These are phyloP conservation scores for Halteria grandinella DNA, from an alignment of 73 alveolate genomes.

Conservation along the genomic window DNA sequence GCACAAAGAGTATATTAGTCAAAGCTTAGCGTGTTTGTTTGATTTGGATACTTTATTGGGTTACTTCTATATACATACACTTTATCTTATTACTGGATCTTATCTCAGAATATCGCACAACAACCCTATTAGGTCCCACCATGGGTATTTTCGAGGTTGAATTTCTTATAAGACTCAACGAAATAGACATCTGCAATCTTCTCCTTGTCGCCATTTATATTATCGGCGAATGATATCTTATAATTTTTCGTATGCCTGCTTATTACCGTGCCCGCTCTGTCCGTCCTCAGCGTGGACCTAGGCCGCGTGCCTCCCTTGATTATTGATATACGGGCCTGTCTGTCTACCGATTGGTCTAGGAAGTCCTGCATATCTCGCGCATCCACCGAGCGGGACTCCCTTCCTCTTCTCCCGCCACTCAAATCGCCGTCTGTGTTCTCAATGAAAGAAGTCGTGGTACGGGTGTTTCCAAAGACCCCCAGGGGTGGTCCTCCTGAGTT, in stretches of 20 bases:
- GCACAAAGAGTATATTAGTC: too few relatives aligned
- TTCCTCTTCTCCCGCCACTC: too few relatives aligned
- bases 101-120: slow-evolving; percentile 16
- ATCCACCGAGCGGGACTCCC: too few relatives aligned
- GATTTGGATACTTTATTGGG: too few relatives aligned
- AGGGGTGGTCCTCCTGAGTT: too few relatives aligned
- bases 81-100: too few relatives aligned
- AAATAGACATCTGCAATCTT: slow-evolving; percentile 22
- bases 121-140: slow-evolving; percentile 28
- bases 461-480: background rate
- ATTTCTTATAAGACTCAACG: slow-evolving; percentile 35
- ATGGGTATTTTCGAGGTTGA: slow-evolving; percentile 34
- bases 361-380: too few relatives aligned
- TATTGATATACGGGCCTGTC: slow-evolving; percentile 17
- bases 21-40: too few relatives aligned
- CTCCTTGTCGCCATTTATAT: background rate
- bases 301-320: slow-evolving; percentile 23
- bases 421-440: background rate
- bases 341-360: too few relatives aligned
- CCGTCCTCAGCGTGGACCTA: slow-evolving; percentile 5
- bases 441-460: background rate
- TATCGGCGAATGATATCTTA: slow-evolving; percentile 41
- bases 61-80: too few relatives aligned
- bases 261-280: background rate
- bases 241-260: slow-evolving; percentile 2